phyloP scores from a whole-genome alignment of 1,284 basidiomycete species.

The Cystobasidium sp. region DNA sequence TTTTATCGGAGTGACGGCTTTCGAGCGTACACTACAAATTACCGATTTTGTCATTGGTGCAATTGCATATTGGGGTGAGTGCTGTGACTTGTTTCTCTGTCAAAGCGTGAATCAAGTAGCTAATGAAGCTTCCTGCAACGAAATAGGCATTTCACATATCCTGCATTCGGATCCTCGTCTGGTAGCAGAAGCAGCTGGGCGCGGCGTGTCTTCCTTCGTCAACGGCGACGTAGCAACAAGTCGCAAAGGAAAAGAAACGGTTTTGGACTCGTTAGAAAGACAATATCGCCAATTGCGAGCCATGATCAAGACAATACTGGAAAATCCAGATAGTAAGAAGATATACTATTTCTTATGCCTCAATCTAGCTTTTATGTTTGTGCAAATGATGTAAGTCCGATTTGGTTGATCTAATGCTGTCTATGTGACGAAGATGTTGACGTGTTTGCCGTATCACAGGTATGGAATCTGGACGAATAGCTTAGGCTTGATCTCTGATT shows the following conservation, averaged over 20 bases:
- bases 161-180: conserved; percentile 49
- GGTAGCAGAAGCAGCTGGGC: conserved; percentile 34
- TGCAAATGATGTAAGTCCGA: conserved; percentile 56
- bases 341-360: conserved; percentile 97
- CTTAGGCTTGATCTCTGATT: conserved; percentile 93
- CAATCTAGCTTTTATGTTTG: conserved; percentile 92
- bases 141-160: conserved; percentile 50
- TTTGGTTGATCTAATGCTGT: conserved; percentile 22
- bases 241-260: conserved; percentile 23
- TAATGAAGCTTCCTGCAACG: not conserved
- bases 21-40: conserved; percentile 42
- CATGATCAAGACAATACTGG: conserved; percentile 78
- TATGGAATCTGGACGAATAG: conserved; percentile 99
- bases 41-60: conserved; percentile 45
- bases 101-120: not conserved
- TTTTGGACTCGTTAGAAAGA: conserved; percentile 44
- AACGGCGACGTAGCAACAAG: conserved; percentile 17
- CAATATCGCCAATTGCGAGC: conserved; percentile 51
- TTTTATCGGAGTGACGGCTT: conserved; percentile 50
- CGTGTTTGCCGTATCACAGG: conserved; percentile 59
- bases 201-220: conserved; percentile 27
- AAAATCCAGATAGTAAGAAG: conserved; percentile 86
- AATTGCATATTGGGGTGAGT: conserved; percentile 49
- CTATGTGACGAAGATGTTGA: not conserved
- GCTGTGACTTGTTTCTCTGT: not conserved